Base-by-base conservation (phyloP, 1,284 basidiomycete species). In the Earliella scabrosa region DNA sequence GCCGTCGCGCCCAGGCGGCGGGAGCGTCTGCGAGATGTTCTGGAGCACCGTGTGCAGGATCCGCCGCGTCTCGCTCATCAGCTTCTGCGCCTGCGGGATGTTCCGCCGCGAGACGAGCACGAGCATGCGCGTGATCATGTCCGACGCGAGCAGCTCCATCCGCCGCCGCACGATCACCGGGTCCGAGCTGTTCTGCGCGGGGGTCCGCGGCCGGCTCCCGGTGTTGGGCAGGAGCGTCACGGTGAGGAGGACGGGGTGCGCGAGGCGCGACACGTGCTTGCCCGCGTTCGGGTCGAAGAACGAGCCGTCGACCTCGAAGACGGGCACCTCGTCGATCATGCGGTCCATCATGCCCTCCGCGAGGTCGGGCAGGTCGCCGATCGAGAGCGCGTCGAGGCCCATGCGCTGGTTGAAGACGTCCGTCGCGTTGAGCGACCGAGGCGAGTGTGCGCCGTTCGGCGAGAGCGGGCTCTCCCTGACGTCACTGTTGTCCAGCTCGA, bases 91-190 rank as follows among this genome's bases (percentile, higher is more conserved):
- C 62, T 95, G 92, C 0, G 83, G 78, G 72, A 87, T 92, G 71
- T 96, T 96, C 68, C 92, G 86, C 64, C 93, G 80, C 18, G 91
- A 91, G 44, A 97, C 93, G 27, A 97, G 82, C 21, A 97, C 88
- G 24, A 98, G 81, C 8, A 92, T 90, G 20, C 95, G 88, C 1
- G 93, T 95, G 68, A 97, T 92, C 93, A 97, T 97, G 73, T 98
- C 95, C 26, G 88, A 90, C 13, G 92, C 88, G 26, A 97, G 82
- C 5, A 97, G 82, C 75, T 98, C 95, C 91, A 97, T 96, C 27
- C 95, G 78, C 36, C 95, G 82, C n/a, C 94, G 85, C 23, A 96
- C 88, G 63, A 98, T 93, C 36, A 89, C 85, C 0, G 93, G 88
- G 68, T 97, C 92, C 0, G 88, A 90, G 1, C 80, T 78, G 47